These are phyloP conservation scores for Schwanniomyces sp. DNA, from an alignment of 805 yeast species.

Conservation along the genomic window DNA sequence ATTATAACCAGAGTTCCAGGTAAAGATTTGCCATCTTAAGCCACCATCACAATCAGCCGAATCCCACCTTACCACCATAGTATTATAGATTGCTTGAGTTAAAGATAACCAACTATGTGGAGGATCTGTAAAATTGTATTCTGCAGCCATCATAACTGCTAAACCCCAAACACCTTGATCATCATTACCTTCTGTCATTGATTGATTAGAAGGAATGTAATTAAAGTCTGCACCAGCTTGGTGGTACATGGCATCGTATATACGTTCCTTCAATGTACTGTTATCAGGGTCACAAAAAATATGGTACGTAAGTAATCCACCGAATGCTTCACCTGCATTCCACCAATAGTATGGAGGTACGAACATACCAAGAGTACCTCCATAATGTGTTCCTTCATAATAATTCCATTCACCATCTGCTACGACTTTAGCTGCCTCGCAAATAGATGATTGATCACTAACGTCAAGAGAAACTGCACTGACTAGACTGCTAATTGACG, in stretches of 20 bases:
- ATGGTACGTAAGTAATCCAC: conserved; percentile 43
- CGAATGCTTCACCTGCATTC: conserved; percentile 54
- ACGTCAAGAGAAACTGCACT: conserved; percentile 26
- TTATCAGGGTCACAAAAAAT: conserved; percentile 37
- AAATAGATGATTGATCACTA: conserved; percentile 33
- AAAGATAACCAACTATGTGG: conserved; percentile 77
- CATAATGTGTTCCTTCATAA: conserved; percentile 40
- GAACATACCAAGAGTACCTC: conserved; percentile 50
- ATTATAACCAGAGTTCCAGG: conserved; percentile 92
- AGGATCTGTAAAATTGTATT: conserved; percentile 42
- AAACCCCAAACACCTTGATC: conserved; percentile 56
- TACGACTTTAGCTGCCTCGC: conserved; percentile 37
- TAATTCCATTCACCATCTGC: conserved; percentile 45
- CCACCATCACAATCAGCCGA: conserved; percentile 76
- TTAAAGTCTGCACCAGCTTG: conserved; percentile 43
- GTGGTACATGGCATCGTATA: conserved; percentile 40
- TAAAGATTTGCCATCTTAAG: conserved; percentile 92
- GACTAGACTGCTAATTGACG: neutral
- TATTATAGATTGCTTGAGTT: conserved; percentile 87
- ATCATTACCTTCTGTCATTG: conserved; percentile 50
- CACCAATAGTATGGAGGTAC: conserved; percentile 50
- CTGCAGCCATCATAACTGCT: conserved; percentile 48
- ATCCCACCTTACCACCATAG: conserved; percentile 93
- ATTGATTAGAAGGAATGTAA: conserved; percentile 47
- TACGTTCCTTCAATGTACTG: conserved; percentile 23